These are phyloP conservation scores for Kodamaea sp. DNA, from an alignment of 1,139 yeast genomes.

Conservation along the genomic window DNA sequence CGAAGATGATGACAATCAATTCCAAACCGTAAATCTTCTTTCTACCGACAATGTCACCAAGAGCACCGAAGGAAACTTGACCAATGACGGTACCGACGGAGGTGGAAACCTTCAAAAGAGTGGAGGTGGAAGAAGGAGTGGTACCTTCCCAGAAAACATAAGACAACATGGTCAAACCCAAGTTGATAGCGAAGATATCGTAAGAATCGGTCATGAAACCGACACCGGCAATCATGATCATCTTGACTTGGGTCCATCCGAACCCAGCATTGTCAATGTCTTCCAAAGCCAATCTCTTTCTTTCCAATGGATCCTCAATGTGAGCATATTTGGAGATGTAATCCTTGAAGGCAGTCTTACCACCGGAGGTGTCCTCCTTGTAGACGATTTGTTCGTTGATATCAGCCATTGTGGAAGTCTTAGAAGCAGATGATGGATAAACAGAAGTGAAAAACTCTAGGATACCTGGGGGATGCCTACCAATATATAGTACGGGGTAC, in stretches of 20 bases:
- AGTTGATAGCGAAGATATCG: conserved; percentile 86
- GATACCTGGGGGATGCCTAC: not conserved
- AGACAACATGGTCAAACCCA: conserved; percentile 74
- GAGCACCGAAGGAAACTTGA: conserved; percentile 80
- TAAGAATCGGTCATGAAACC: conserved; percentile 93
- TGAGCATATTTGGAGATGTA: conserved; percentile 81
- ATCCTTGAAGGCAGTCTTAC: conserved; percentile 90
- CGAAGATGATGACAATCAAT: conserved; percentile 77
- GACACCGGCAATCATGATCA: conserved; percentile 89
- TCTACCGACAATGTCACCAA: conserved; percentile 87
- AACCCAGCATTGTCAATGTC: conserved; percentile 83
- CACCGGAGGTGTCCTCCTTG: conserved; percentile 49
- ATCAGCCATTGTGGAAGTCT: conserved; percentile 25
- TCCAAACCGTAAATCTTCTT: conserved; percentile 87
- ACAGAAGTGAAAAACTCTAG: too few relatives aligned
- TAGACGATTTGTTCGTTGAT: conserved; percentile 21
- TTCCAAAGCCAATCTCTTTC: conserved; percentile 86
- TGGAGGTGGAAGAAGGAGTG: conserved; percentile 67
- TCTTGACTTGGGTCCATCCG: conserved; percentile 87
- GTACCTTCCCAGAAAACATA: conserved; percentile 73
- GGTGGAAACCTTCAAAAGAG: conserved; percentile 82
- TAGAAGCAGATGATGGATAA: too few relatives aligned
- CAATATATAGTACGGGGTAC: conserved; percentile 5
- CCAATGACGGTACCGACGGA: conserved; percentile 95
- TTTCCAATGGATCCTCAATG: conserved; percentile 82